phyloP scores from a whole-genome alignment of 371 early-diverging fungal species.

The Mortierella sp. region DNA sequence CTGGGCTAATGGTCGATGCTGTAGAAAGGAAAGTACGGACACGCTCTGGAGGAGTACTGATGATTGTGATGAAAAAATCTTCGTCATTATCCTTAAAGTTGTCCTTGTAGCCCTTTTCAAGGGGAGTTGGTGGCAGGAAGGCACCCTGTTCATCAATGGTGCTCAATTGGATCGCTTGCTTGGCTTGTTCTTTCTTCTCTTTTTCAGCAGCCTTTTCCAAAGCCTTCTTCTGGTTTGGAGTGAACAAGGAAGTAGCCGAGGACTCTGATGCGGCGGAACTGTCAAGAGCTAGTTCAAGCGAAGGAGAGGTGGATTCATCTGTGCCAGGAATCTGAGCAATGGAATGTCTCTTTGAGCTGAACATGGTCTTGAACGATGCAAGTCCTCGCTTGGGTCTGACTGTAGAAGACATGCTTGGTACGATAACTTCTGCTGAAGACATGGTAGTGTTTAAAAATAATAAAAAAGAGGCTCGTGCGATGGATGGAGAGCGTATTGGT shows the following conservation, averaged over 20 bases:
- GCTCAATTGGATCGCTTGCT: conserved; percentile 45
- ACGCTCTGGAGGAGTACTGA: conserved; percentile 40
- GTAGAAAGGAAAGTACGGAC: conserved; percentile 47
- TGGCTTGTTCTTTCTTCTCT: conserved; percentile 36
- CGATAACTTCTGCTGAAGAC: conserved; percentile 33
- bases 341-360: conserved; percentile 45
- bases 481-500: too few relatives aligned
- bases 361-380: conserved; percentile 53
- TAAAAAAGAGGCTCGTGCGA: not conserved
- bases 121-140: conserved; percentile 34
- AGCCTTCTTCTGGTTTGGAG: conserved; percentile 25
- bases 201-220: conserved; percentile 35
- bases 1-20: conserved; percentile 40
- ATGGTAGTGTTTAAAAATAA: conserved; percentile 7
- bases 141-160: conserved; percentile 34
- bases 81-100: conserved; percentile 47
- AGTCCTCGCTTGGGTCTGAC: conserved; percentile 37
- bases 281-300: conserved; percentile 3
- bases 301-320: conserved; percentile 10
- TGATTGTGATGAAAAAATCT: conserved; percentile 44
- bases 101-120: conserved; percentile 45
- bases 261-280: conserved; percentile 8
- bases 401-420: conserved; percentile 14
- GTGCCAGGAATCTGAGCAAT: conserved; percentile 37
- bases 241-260: conserved; percentile 20